Evolutionary conservation across 2,329 filamentous ascomycete species (phyloP).

Genomic region (Alternaria novae-zelandiae): DNA sequence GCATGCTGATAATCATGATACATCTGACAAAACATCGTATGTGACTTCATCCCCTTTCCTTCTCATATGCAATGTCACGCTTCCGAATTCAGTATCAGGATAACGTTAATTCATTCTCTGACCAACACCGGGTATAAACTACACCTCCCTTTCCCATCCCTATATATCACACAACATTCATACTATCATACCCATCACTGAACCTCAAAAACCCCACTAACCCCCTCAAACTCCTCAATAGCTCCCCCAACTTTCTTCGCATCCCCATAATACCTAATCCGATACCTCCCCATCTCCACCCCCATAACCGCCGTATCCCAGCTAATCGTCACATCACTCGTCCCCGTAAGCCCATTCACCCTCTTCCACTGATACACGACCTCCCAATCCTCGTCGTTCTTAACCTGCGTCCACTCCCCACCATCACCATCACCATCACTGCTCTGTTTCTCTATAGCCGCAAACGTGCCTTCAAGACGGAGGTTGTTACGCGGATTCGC

Average conservation of each 20-base stretch:
- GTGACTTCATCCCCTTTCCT: neutral
- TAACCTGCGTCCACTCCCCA: conserved; percentile 68
- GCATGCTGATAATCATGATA: rapidly evolving
- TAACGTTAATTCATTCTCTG: neutral
- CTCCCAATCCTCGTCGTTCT: conserved; percentile 82
- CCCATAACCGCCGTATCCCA: conserved; percentile 73
- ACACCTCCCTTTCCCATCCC: neutral
- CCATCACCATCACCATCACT: conserved; percentile 45
- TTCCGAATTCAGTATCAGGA: no score
- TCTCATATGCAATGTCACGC: neutral
- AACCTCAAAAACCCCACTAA: neutral
- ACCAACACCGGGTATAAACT: neutral
- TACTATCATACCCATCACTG: neutral
- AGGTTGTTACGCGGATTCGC: conserved; percentile 92
- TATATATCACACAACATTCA: neutral
- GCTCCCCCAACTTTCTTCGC: conserved; percentile 69
- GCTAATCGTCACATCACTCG: conserved; percentile 77
- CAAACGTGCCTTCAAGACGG: conserved; percentile 77
- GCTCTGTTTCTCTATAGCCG: conserved; percentile 71
- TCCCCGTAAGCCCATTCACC: conserved; percentile 70
- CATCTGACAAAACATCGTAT: neutral
- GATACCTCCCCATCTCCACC: conserved; percentile 68
- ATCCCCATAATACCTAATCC: conserved; percentile 85
- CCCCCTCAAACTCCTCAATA: conserved; percentile 64
- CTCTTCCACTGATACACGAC: conserved; percentile 82